Conservation (phyloP, 2,329 filamentous ascomycete species). For the Xylaria sp. region DNA sequence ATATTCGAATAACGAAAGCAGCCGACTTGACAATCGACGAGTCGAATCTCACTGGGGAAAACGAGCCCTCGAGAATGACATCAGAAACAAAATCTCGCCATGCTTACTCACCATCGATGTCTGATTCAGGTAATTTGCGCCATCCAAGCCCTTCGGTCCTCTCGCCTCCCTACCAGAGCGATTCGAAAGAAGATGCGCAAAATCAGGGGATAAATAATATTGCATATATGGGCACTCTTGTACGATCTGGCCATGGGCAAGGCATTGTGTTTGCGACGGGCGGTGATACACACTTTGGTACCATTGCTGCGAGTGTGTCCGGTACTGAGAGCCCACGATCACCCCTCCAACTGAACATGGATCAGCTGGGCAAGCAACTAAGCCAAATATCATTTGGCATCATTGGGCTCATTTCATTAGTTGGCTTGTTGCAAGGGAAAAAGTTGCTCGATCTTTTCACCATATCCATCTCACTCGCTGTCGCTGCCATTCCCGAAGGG, state of each 20-base stretch:
- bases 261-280: conserved; percentile 98
- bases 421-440: conserved; percentile 91
- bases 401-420: conserved; percentile 90
- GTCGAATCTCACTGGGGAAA: conserved; percentile 96
- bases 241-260: conserved; percentile 93
- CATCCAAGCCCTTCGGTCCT: conserved; percentile 56
- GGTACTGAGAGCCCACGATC: conserved; percentile 96
- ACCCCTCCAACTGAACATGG: conserved; percentile 95
- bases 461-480: conserved; percentile 94
- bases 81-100: conserved; percentile 65
- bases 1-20: conserved; percentile 91
- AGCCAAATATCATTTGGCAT: conserved; percentile 97
- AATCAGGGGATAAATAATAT: conserved; percentile 86
- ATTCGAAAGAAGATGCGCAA: conserved; percentile 72
- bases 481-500: conserved; percentile 95
- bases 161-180: conserved; percentile 67
- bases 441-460: conserved; percentile 94
- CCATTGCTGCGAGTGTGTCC: conserved; percentile 92
- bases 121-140: conserved; percentile 49
- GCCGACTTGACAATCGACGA: conserved; percentile 94
- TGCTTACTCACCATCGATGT: conserved; percentile 43
- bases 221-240: conserved; percentile 97
- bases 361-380: conserved; percentile 93
- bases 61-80: conserved; percentile 87
- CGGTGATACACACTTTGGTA: conserved; percentile 92